A percentile compares a stretch with the other conserved stretches of the same genome.
Evolutionary conservation across 495 filamentous ascomycete species (phyloP).

Genomic region (Penicillium manginii): DNA sequence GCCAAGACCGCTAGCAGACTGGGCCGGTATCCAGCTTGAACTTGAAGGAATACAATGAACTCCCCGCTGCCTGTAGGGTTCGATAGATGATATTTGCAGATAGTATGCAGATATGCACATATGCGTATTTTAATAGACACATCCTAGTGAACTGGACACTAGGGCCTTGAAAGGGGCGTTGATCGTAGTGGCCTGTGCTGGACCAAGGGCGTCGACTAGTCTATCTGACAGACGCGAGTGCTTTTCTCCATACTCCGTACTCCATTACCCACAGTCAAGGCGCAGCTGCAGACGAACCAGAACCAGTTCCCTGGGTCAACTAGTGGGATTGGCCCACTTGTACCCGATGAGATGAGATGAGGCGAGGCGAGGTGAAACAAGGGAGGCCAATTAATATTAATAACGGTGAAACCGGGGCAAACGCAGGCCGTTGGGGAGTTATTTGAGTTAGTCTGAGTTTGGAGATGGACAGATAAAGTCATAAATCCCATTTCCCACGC

Average conservation of each 20-base stretch:
- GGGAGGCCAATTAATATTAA: slow-evolving; percentile 24
- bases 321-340: slow-evolving; percentile 6
- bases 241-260: background rate
- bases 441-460: no score
- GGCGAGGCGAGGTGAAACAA: slow-evolving; percentile 24
- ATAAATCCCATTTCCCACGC: no score
- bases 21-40: background rate
- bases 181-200: slow-evolving; percentile 1
- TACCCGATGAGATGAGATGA: background rate
- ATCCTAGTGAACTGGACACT: no score
- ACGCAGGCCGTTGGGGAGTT: slow-evolving; percentile 3
- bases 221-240: background rate
- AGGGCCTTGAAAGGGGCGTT: background rate
- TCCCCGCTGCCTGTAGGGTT: no score
- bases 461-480: no score
- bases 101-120: background rate
- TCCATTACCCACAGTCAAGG: no score
- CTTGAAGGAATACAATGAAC: no score
- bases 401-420: slow-evolving; percentile 23
- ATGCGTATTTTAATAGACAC: background rate
- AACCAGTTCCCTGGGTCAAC: background rate
- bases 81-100: no score
- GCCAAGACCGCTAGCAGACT: slow-evolving; percentile 2
- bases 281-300: background rate
- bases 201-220: background rate